Conservation (phyloP, 306 rosid species). For the Arachis hypogaea region DNA sequence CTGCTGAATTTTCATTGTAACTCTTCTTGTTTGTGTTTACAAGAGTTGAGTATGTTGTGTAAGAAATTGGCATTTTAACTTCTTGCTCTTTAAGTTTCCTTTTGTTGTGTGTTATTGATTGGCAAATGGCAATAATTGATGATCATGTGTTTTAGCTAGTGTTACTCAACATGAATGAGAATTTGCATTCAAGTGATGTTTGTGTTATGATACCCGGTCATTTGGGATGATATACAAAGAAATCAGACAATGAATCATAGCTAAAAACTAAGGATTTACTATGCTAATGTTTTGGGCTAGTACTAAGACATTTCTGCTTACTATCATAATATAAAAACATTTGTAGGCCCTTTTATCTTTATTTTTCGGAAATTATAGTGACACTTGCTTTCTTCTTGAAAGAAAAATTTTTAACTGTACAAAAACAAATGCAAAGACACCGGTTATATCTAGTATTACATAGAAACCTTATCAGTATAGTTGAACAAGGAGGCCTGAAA, state of each 20-base stretch:
- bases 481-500: not conserved
- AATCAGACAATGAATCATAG: not conserved
- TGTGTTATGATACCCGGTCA: conserved; percentile 17
- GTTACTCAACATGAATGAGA: not conserved
- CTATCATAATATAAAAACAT: not conserved
- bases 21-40: not conserved
- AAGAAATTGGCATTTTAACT: conserved; percentile 13
- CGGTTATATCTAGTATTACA: not conserved
- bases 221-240: not conserved
- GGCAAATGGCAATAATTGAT: conserved; percentile 24
- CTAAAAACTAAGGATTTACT: not conserved
- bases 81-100: conserved; percentile 15
- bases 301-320: not conserved
- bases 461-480: not conserved
- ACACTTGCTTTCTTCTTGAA: not conserved
- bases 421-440: not conserved
- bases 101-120: conserved; percentile 30
- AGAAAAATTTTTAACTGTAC: not conserved
- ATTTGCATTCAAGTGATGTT: conserved; percentile 1
- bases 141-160: conserved; percentile 17
- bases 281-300: not conserved
- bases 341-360: not conserved
- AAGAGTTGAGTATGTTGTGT: not conserved
- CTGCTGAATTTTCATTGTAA: conserved; percentile 55
- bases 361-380: not conserved